phyloP scores from a whole-genome alignment of 2,329 filamentous ascomycete species.

The Cadophora sp. region DNA sequence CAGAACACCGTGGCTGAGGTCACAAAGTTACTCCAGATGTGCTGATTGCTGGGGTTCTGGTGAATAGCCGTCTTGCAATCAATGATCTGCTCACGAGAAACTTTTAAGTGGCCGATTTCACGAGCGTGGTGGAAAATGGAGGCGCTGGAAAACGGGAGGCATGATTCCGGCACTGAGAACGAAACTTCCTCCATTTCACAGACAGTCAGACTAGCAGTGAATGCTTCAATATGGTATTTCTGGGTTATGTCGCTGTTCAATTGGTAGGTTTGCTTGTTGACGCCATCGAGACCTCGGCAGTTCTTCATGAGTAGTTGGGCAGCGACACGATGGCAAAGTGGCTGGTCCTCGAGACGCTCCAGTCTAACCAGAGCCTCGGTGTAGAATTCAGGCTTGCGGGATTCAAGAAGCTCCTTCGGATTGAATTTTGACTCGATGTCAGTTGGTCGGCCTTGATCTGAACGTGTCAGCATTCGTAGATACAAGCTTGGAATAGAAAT shows the following conservation, averaged over 20 bases:
- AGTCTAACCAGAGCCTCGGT: slow-evolving; percentile 44
- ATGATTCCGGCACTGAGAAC: slow-evolving; percentile 56
- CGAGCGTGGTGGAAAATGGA: slow-evolving; percentile 47
- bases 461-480: neutral
- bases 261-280: slow-evolving; percentile 40
- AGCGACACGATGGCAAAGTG: slow-evolving; percentile 45
- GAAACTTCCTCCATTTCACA: slow-evolving; percentile 65
- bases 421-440: slow-evolving; percentile 26
- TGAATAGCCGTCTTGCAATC: slow-evolving; percentile 61
- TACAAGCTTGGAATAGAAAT: neutral
- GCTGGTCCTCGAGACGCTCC: slow-evolving; percentile 43
- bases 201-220: slow-evolving; percentile 66
- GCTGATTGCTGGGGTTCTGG: slow-evolving; percentile 64
- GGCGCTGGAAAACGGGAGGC: slow-evolving; percentile 51
- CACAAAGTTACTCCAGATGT: slow-evolving; percentile 67
- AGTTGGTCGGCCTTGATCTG: slow-evolving; percentile 2
- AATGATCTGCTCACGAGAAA: slow-evolving; percentile 47
- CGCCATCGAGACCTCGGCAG: slow-evolving; percentile 42
- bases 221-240: slow-evolving; percentile 59
- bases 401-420: slow-evolving; percentile 34
- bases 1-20: slow-evolving; percentile 67
- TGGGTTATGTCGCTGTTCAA: slow-evolving; percentile 46
- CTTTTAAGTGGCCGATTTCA: slow-evolving; percentile 49
- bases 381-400: slow-evolving; percentile 41
- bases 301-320: slow-evolving; percentile 46